Conservation (phyloP, 2,329 filamentous ascomycete genomes). For the Podosphaera fusca region DNA sequence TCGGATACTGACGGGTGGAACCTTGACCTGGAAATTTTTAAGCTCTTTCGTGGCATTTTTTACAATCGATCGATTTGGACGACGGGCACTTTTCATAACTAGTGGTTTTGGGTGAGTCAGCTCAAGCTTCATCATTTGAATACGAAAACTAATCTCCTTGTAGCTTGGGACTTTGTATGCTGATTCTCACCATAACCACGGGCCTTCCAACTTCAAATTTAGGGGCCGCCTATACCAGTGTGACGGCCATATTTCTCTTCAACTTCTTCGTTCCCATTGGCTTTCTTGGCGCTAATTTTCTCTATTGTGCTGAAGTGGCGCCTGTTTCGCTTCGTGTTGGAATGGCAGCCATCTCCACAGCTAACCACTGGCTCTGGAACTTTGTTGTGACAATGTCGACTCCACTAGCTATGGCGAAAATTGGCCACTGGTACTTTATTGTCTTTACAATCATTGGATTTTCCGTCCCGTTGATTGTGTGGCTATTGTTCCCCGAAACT, state of each 20-base stretch:
- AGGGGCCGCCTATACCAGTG: conserved; percentile 25
- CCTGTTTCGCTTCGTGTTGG: conserved; percentile 45
- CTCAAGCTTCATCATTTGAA: background rate
- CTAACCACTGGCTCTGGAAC: conserved; percentile 52
- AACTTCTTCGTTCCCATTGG: conserved; percentile 35
- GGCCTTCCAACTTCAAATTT: conserved; percentile 24
- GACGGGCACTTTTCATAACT: conserved; percentile 29
- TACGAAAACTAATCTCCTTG: background rate
- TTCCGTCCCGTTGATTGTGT: conserved; percentile 46
- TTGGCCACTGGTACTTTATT: conserved; percentile 47
- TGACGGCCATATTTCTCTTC: conserved; percentile 34
- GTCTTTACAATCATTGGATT: conserved; percentile 47
- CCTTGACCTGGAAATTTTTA: conserved; percentile 32
- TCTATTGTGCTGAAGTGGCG: conserved; percentile 46
- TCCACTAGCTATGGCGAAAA: conserved; percentile 15
- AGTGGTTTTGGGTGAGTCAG: conserved; percentile 22
- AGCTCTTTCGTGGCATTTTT: conserved; percentile 23
- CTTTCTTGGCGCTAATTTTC: conserved; percentile 52
- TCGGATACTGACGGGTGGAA: conserved; percentile 23
- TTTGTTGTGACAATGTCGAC: conserved; percentile 57
- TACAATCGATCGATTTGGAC: conserved; percentile 43
- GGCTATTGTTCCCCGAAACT: conserved; percentile 51
- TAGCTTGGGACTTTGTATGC: conserved; percentile 29
- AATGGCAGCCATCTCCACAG: conserved; percentile 45
- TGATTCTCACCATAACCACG: conserved; percentile 27